These are phyloP conservation scores for Pythium aristosporum DNA, from an alignment of 352 stramenopile species.

Conservation along the genomic window DNA sequence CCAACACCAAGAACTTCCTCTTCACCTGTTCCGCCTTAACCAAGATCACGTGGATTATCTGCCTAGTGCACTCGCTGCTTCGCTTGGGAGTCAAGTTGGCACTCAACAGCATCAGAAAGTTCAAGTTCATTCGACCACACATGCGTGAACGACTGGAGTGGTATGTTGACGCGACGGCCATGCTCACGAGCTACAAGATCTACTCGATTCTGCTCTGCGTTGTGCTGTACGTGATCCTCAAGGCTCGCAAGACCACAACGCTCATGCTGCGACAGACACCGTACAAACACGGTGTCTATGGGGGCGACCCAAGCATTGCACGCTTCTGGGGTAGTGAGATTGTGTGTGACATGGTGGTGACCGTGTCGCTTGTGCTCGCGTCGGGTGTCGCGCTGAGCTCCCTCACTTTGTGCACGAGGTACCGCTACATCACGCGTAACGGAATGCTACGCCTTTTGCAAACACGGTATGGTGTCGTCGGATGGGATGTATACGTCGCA, in stretches of 20 bases:
- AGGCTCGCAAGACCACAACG: slow-evolving; percentile 28
- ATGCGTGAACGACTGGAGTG: slow-evolving; percentile 28
- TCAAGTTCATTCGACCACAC: slow-evolving; percentile 38
- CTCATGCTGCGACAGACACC: slow-evolving; percentile 29
- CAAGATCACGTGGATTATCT: slow-evolving; percentile 29
- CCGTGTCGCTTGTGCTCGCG: slow-evolving; percentile 23
- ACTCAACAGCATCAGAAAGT: slow-evolving; percentile 43
- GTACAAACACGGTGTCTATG: slow-evolving; percentile 32
- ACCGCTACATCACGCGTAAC: slow-evolving; percentile 33
- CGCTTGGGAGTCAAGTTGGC: slow-evolving; percentile 10
- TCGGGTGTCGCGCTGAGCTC: slow-evolving; percentile 18
- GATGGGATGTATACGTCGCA: slow-evolving; percentile 41
- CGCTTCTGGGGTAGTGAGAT: slow-evolving; percentile 48
- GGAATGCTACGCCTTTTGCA: slow-evolving; percentile 34
- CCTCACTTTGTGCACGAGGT: slow-evolving; percentile 31
- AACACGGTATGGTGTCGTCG: slow-evolving; percentile 37
- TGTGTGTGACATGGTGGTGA: slow-evolving; percentile 43
- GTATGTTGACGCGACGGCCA: slow-evolving; percentile 30
- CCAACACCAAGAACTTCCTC: slow-evolving; percentile 26
- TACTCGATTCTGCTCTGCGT: slow-evolving; percentile 39
- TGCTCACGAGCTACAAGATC: slow-evolving; percentile 51
- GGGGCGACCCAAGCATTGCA: slow-evolving; percentile 32
- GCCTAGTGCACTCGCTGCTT: slow-evolving; percentile 24
- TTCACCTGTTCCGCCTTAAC: slow-evolving; percentile 24
- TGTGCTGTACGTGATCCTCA: slow-evolving; percentile 30